Base-by-base conservation (phyloP, 345 rosid genomes). In the Corchorus capsularis region DNA sequence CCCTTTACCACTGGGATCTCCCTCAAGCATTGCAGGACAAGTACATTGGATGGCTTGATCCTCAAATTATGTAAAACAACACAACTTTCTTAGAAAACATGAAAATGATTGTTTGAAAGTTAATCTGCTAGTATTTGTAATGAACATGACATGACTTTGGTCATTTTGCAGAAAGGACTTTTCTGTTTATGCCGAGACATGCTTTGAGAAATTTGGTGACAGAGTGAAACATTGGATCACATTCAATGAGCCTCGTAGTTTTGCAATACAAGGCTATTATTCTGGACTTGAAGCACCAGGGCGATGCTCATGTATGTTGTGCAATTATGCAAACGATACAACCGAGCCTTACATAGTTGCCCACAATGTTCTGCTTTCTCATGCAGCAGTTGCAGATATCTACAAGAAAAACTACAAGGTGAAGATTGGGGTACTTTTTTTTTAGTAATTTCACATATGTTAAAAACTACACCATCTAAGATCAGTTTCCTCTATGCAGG, bases 1-100 rank as follows among this genome's bases (percentile, higher is more conserved):
- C 99, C 1, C 64, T 95, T 49, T 96, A 89, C 84, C 99, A 96
- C 46, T 96, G 99, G 99, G 99, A 96, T 82, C 97, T 96, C 79
- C 99, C 99, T 73, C 99, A 88, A 37, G 93, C 98, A 70, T 86
- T 96, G 72, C 82, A 87, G 16, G 94, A 96, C 66, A 79, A 78
- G 62, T 93, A 96, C 84, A 85, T 76, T 2, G 99, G 99, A 76
- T 96, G 98, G 99, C 90, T 96, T n/a, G 83, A 82, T 59, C 87
- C 83, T 15, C 84, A 77, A 71, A 93, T 96, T 76, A 87, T 92
- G 99, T 93, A 84, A 27, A 82, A 50, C 13, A 35, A 41, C 15
- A 50, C 13, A 35, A 41, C 15, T 1, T 59, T 60, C 39, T 46
- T 22, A 50, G n/a, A n/a, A n/a, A 4, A 35, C 55, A 11, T 47